A percentile compares a stretch with the other conserved stretches of the same genome.
Conservation (phyloP, 164 flowering plant species). For the Echeveria elegans region DNA sequence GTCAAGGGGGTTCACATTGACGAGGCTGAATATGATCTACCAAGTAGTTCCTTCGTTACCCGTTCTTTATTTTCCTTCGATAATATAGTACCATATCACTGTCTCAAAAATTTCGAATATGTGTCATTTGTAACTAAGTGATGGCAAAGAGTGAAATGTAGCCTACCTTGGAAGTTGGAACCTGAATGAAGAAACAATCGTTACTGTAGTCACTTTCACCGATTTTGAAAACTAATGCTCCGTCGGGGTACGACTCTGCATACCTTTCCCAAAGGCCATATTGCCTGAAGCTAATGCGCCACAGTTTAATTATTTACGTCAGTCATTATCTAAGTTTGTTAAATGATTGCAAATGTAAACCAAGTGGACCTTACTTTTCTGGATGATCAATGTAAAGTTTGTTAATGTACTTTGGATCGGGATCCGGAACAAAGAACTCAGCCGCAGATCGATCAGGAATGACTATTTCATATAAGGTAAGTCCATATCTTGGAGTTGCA, state of each 20-base stretch:
- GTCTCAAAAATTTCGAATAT: neutral
- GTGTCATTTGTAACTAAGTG: too few relatives aligned
- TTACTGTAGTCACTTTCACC: constrained; percentile 44
- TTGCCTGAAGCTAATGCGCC: constrained; percentile 62
- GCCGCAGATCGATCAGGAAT: constrained; percentile 5
- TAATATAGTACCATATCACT: constrained; percentile 15
- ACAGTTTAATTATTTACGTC: neutral
- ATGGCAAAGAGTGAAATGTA: neutral
- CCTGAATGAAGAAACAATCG: constrained; percentile 86
- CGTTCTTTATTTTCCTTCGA: constrained; percentile 21
- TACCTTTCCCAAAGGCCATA: constrained; percentile 89
- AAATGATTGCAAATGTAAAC: neutral
- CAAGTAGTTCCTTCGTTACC: constrained; percentile 57
- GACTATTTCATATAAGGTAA: constrained; percentile 6
- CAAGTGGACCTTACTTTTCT: constrained; percentile 3
- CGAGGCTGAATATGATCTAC: constrained; percentile 41
- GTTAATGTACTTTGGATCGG: constrained; percentile 6
- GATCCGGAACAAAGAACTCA: constrained; percentile 8
- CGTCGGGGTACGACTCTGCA: constrained; percentile 51
- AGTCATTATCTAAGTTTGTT: neutral
- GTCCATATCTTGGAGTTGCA: constrained; percentile 7
- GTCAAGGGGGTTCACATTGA: constrained; percentile 16
- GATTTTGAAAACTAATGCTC: constrained; percentile 50
- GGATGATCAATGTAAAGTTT: constrained; percentile 6
- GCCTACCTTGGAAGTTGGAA: constrained; percentile 56